Conservation (phyloP, 768 basidiomycete species). For the Leccinum variicolor region DNA sequence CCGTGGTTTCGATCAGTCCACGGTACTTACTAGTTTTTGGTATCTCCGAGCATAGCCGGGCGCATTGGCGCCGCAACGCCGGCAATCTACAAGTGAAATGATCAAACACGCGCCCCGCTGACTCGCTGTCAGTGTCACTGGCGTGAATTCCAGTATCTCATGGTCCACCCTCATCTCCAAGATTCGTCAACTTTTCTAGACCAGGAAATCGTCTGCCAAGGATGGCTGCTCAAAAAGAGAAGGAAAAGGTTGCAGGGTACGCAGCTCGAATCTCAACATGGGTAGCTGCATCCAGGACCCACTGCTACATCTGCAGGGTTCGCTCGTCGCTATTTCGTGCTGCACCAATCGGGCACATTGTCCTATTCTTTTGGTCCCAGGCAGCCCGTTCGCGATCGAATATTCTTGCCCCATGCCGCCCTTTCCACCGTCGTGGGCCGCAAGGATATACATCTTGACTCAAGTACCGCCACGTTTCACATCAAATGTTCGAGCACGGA, state of each 20-base stretch:
- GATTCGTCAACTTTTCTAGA: slow-evolving; percentile 3
- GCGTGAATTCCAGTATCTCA: slow-evolving; percentile 5
- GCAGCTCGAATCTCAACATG: slow-evolving; percentile 4
- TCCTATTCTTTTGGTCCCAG: slow-evolving; percentile 74
- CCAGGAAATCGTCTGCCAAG: slow-evolving; percentile 48
- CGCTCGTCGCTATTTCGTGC: slow-evolving; percentile 77
- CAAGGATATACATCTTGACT: slow-evolving; percentile 80
- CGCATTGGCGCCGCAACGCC: neutral
- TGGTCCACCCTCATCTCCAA: slow-evolving; percentile 14
- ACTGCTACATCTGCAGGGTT: slow-evolving; percentile 51
- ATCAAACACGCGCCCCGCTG: neutral
- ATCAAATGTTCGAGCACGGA: slow-evolving; percentile 69
- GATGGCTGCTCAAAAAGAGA: slow-evolving; percentile 86
- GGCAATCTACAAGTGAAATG: neutral
- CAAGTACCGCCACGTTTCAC: slow-evolving; percentile 74
- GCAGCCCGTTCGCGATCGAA: slow-evolving; percentile 66
- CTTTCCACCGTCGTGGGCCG: slow-evolving; percentile 71
- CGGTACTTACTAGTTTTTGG: neutral
- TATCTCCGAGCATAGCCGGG: slow-evolving; percentile 11
- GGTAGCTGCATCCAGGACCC: neutral
- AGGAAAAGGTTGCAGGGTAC: slow-evolving; percentile 86
- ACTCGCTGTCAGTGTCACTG: neutral
- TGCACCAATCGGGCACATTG: slow-evolving; percentile 65
- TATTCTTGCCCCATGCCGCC: slow-evolving; percentile 66
- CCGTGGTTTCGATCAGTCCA: neutral